Evolutionary conservation across 257 asterid species (phyloP), one percentile per base, ranked within the genome.

Genomic region (Phtheirospermum japonicum): DNA sequence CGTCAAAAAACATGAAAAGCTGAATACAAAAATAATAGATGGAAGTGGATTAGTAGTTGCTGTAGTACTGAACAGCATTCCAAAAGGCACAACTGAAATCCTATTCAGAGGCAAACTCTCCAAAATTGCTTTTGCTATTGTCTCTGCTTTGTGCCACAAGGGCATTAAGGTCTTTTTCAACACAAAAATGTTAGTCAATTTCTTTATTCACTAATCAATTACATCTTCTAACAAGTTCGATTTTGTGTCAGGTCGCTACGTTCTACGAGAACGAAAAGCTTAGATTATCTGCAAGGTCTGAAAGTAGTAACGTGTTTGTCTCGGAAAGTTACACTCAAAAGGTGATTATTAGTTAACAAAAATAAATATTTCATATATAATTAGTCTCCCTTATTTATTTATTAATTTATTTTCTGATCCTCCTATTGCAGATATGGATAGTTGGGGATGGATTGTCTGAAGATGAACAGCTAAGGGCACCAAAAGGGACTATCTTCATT

Each of bases 31-130:
- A 68, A 36, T 91, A 39, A 82, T 91, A 8, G 94, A 91, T 73
- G 98, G 98, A 66, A 91, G 88, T 60, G 81, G 96, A 57, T 51
- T 90, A 66, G 84, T 82, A 39, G 90, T 86, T 6, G 95, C 94
- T 0, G 65, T 82, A 26, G 84, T 91, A 9, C 68, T 91, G 6
- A 82, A 91, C 64, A 79, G 74, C 69, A 86, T 91, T 46, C 98
- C 98, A 6, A 74, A 76, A 33, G 94, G 82, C 58, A 75, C 91
- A 30, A 77, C 77, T 0, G 74, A 84, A 43, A 56, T 89, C 20
- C 65, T 89, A 11, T 71, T 89, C 68, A 69, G 89, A 54, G 95
- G 95, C 46, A 57, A 51, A 26, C 79, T 82, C 26, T 66, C 84
- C 28, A 89, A 89, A 74, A 66, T 77, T 62, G 82, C 91, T 40